Evolutionary conservation across 305 asterid genomes (phyloP).

Genomic region (Andrographis paniculata): DNA sequence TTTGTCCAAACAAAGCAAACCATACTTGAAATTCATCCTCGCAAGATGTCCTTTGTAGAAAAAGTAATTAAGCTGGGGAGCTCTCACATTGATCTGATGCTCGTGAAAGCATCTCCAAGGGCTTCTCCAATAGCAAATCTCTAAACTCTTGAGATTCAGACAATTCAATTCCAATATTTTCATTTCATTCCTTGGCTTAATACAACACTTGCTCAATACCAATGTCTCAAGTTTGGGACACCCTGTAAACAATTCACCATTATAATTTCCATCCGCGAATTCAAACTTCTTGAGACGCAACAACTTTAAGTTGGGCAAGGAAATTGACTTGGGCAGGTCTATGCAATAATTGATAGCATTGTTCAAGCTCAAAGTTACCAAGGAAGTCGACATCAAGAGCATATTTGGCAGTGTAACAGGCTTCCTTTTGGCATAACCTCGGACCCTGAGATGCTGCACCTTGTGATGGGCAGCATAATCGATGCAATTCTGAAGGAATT

Average conservation of each 20-base stretch:
- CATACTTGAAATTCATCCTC: conserved; percentile 25
- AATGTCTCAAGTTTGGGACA: conserved; percentile 35
- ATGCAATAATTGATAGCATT: conserved; percentile 23
- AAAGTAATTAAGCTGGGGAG: conserved; percentile 32
- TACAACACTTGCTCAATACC: conserved; percentile 31
- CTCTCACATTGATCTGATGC: conserved; percentile 31
- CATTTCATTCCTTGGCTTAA: conserved; percentile 22
- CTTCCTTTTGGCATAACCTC: conserved; percentile 20
- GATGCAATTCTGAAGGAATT: conserved; percentile 25
- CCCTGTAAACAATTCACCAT: conserved; percentile 28
- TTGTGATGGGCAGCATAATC: conserved; percentile 32
- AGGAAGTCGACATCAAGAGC: conserved; percentile 20
- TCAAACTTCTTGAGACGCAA: conserved; percentile 34
- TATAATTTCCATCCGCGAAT: conserved; percentile 22
- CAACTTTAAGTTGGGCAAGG: conserved; percentile 30
- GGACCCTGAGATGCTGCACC: conserved; percentile 30
- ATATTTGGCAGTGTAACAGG: conserved; percentile 26
- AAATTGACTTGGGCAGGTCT: conserved; percentile 28
- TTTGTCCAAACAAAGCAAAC: conserved; percentile 21
- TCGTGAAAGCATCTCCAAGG: conserved; percentile 39
- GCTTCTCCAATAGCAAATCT: conserved; percentile 37
- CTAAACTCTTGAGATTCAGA: conserved; percentile 31
- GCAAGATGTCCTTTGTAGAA: conserved; percentile 31
- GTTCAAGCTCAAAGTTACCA: conserved; percentile 22
- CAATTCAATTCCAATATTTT: conserved; percentile 27